Percentiles rank a stretch among this genome's conserved stretches.
Evolutionary conservation across 805 yeast genomes (phyloP).

Genomic region (Pichia deserticola): DNA sequence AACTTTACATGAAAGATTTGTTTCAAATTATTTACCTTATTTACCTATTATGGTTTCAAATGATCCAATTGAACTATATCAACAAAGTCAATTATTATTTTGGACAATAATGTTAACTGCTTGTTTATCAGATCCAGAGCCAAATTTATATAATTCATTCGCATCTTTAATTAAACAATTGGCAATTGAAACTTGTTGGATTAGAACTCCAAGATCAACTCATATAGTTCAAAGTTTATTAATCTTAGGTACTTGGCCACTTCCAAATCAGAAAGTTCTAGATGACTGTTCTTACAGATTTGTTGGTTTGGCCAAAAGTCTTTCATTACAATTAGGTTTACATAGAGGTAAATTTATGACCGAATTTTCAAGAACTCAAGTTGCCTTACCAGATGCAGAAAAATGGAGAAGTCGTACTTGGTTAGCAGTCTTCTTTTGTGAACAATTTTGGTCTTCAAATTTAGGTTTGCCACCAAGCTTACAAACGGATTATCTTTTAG

Average conservation of each 20-base stretch:
- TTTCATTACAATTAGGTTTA: conserved; percentile 80
- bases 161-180: conserved; percentile 75
- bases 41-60: conserved; percentile 71
- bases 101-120: conserved; percentile 91
- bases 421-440: conserved; percentile 82
- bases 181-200: conserved; percentile 90
- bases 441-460: conserved; percentile 84
- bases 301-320: conserved; percentile 75
- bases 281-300: conserved; percentile 90
- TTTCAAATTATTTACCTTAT: conserved; percentile 60
- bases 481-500: conserved; percentile 75
- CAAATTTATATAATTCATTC: conserved; percentile 65
- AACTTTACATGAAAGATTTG: conserved; percentile 63
- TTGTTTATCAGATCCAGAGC: conserved; percentile 79
- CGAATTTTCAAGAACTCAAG: conserved; percentile 87
- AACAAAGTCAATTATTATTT: conserved; percentile 76
- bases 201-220: conserved; percentile 86
- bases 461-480: conserved; percentile 84
- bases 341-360: conserved; percentile 88
- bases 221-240: conserved; percentile 87
- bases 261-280: conserved; percentile 84
- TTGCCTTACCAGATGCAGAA: conserved; percentile 81
- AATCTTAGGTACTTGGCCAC: conserved; percentile 83
- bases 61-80: conserved; percentile 67
- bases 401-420: conserved; percentile 92